A percentile compares a stretch with the other conserved stretches of the same genome.
Conservation (phyloP, 768 basidiomycete genomes). For the Leccinum fibrillosum region DNA sequence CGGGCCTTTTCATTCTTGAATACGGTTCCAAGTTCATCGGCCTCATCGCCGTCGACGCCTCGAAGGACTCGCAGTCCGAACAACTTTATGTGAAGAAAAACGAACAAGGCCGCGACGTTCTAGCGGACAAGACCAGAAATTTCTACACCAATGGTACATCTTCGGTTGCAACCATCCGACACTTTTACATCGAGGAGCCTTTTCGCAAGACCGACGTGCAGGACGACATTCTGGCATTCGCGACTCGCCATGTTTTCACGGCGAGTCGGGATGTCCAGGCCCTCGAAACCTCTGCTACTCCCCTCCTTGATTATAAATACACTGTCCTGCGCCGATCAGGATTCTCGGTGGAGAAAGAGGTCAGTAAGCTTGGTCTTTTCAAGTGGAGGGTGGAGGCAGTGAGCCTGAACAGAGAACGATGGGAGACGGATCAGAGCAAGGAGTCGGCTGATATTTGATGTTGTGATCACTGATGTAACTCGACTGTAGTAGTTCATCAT, state of each 20-base stretch:
- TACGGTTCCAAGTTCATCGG: slow-evolving; percentile 58
- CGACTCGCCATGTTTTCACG: slow-evolving; percentile 55
- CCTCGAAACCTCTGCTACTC: slow-evolving; percentile 46
- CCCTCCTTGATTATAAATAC: slow-evolving; percentile 51
- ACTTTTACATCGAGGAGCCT: slow-evolving; percentile 68
- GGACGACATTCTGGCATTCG: slow-evolving; percentile 62
- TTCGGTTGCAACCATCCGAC: slow-evolving; percentile 63
- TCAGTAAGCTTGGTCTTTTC: slow-evolving; percentile 49
- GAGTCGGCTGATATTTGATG: slow-evolving; percentile 9
- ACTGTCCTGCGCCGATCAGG: slow-evolving; percentile 43
- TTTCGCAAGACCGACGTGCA: slow-evolving; percentile 59
- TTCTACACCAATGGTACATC: slow-evolving; percentile 36
- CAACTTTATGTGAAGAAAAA: slow-evolving; percentile 24
- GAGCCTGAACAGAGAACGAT: slow-evolving; percentile 42
- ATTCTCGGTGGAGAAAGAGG: slow-evolving; percentile 46
- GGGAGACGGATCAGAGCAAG: slow-evolving; percentile 36
- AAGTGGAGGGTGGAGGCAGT: slow-evolving; percentile 52
- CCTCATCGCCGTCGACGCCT: slow-evolving; percentile 68
- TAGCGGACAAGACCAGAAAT: slow-evolving; percentile 11
- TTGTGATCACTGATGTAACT: background rate
- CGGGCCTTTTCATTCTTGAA: slow-evolving; percentile 71
- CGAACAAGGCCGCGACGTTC: slow-evolving; percentile 11
- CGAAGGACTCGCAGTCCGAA: slow-evolving; percentile 36
- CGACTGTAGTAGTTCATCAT: background rate
- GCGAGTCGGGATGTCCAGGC: slow-evolving; percentile 38